Evolutionary conservation across 225 moss, liverwort and hornwort genomes (phyloP).

Genomic region (Marchantia polymorpha): DNA sequence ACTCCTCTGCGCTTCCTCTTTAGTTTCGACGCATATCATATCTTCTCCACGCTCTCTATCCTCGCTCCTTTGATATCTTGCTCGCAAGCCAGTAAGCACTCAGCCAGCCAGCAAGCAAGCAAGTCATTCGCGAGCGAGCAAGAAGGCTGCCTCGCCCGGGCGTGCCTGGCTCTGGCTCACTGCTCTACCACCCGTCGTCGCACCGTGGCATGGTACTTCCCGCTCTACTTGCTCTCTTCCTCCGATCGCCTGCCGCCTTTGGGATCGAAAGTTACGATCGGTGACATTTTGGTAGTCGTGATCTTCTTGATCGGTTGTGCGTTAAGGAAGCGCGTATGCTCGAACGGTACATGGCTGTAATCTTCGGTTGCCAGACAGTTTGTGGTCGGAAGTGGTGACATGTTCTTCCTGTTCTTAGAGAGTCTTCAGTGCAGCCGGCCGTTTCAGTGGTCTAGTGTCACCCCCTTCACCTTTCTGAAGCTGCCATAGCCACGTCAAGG

Average conservation of each 20-base stretch:
- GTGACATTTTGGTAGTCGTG: too few relatives aligned
- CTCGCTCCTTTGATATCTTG: constrained; percentile 16
- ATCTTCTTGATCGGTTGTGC: too few relatives aligned
- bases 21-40: not conserved
- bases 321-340: too few relatives aligned
- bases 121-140: constrained; percentile 18
- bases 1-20: constrained; percentile 1
- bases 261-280: not conserved
- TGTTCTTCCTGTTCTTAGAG: too few relatives aligned
- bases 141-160: constrained; percentile 17
- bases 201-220: constrained; percentile 26
- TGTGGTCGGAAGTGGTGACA: too few relatives aligned
- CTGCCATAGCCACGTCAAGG: too few relatives aligned
- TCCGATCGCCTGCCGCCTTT: not conserved
- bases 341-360: too few relatives aligned
- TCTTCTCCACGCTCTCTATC: not conserved
- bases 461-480: too few relatives aligned
- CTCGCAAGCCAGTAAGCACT: constrained; percentile 11
- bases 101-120: constrained; percentile 13
- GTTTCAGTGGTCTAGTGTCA: too few relatives aligned
- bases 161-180: constrained; percentile 19
- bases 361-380: too few relatives aligned
- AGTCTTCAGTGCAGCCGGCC: too few relatives aligned
- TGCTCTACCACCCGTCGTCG: constrained; percentile 19
- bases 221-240: not conserved